Base-by-base conservation (phyloP, 2,329 filamentous ascomycete genomes). In the Pseudogymnoascus verrucosus region DNA sequence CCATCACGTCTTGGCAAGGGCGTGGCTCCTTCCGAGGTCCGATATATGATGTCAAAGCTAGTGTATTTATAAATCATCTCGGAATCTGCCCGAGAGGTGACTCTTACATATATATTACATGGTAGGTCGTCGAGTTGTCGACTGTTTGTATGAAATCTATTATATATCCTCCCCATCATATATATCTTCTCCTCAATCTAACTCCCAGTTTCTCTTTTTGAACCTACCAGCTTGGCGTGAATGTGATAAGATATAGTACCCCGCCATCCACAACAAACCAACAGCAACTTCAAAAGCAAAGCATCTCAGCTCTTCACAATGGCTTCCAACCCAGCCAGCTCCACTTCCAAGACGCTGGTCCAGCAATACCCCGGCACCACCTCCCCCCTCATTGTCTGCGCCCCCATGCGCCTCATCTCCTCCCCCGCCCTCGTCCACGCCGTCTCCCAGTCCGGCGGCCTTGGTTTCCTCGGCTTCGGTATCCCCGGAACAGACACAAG, bases 391-490 rank as follows among this genome's bases (percentile, higher is more conserved):
- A 79, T 91, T 31, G 77, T 81, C 54, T 78, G 79, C 39, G 88
- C 87, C 1, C 89, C 89, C 0, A 91, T 92, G 89, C 82, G 86
- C 54, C 78, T 85, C 37, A 84, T 90, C 80, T 68, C 79, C 73
- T 70, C 81, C 72, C 65, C 79, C 71, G 68, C 75, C 0, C 79
- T 91, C 2, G 85, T 87, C 2, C 76, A 85, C 34, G 81, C 84
- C 47, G 80, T 90, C 12, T 85, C 83, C 1, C 75, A 75, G 68
- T 81, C 83, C 34, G 80, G 81, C 4, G 81, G 80, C 3, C 65
- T 83, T 1, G 83, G 79, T 10, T 81, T 80, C 67, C 74, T 80
- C 54, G 79, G 76, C 1, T 76, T 75, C 0, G 70, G 76, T 72
- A 40, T 78, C 67, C 75, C 78, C 57, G 77, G 75, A 1, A 76